Evolutionary conservation across 1,284 basidiomycete genomes (phyloP).

Genomic region (Moesziomyces antarcticus): DNA sequence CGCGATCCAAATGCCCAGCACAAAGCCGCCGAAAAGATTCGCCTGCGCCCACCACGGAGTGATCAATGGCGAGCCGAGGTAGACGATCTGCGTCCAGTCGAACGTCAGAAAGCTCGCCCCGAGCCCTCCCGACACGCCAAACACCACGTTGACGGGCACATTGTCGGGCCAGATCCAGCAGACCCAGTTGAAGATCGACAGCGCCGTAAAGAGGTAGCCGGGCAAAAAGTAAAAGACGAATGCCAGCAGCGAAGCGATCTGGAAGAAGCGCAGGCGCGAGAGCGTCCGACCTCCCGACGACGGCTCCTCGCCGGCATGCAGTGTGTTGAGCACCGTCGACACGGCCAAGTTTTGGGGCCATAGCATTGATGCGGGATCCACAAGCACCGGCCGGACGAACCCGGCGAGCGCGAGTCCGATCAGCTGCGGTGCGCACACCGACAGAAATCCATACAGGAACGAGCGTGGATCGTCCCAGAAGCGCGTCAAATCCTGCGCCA

Average conservation of each 20-base stretch:
- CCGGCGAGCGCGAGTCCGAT: conserved; percentile 59
- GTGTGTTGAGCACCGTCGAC: conserved; percentile 56
- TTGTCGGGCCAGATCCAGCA: conserved; percentile 60
- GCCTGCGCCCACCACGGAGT: conserved; percentile 59
- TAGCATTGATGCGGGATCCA: conserved; percentile 62
- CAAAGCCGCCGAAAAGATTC: conserved; percentile 52
- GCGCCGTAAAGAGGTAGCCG: conserved; percentile 57
- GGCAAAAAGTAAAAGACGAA: conserved; percentile 80
- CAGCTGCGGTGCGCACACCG: conserved; percentile 70
- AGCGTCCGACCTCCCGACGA: conserved; percentile 69
- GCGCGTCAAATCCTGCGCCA: conserved; percentile 63
- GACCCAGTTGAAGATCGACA: conserved; percentile 61
- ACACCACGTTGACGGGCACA: conserved; percentile 58
- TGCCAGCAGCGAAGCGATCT: conserved; percentile 34
- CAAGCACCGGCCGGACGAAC: conserved; percentile 46
- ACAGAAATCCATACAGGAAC: conserved; percentile 67
- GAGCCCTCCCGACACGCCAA: conserved; percentile 49
- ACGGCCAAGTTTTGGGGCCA: conserved; percentile 60
- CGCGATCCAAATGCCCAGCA: conserved; percentile 56
- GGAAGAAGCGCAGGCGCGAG: conserved; percentile 48
- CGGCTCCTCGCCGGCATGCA: conserved; percentile 49
- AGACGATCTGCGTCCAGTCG: conserved; percentile 57
- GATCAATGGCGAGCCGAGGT: conserved; percentile 47
- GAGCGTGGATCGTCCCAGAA: conserved; percentile 68
- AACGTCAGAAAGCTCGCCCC: conserved; percentile 55